Evolutionary conservation across 1,139 yeast genomes (phyloP).

Genomic region (Barnettozyma hawaiiensis): DNA sequence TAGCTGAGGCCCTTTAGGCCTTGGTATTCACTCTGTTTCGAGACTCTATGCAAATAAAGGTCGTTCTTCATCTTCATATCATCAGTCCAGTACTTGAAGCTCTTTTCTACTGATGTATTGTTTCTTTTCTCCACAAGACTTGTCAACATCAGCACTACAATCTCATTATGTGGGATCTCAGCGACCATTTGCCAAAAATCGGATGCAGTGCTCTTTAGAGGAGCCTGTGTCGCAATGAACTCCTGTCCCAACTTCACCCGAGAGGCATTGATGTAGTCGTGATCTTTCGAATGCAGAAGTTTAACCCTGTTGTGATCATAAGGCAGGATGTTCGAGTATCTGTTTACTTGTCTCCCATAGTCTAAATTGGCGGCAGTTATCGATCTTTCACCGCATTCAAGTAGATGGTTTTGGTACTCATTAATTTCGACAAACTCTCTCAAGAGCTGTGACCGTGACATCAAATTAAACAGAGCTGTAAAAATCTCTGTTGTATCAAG

Average conservation of each 20-base stretch:
- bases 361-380: constrained; percentile 12
- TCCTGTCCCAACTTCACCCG: constrained; percentile 17
- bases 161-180: constrained; percentile 37
- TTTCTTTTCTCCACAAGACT: constrained; percentile 55
- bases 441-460: neutral
- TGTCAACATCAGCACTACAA: constrained; percentile 82
- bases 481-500: neutral
- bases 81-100: constrained; percentile 72
- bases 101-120: constrained; percentile 40
- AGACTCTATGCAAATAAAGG: constrained; percentile 9
- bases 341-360: constrained; percentile 35
- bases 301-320: constrained; percentile 51
- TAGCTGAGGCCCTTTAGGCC: constrained; percentile 16
- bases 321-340: constrained; percentile 55
- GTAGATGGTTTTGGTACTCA: neutral
- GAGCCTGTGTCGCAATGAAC: constrained; percentile 70
- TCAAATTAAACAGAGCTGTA: neutral
- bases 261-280: constrained; percentile 43
- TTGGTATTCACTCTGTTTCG: neutral
- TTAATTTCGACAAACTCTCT: constrained; percentile 5
- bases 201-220: constrained; percentile 50
- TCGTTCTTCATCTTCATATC: constrained; percentile 22
- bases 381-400: neutral
- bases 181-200: constrained; percentile 89
- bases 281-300: constrained; percentile 29